Evolutionary conservation across 169 alveolate species (phyloP), one percentile per base, ranked within the genome.

Genomic region (Cryptosporidium andersoni): DNA sequence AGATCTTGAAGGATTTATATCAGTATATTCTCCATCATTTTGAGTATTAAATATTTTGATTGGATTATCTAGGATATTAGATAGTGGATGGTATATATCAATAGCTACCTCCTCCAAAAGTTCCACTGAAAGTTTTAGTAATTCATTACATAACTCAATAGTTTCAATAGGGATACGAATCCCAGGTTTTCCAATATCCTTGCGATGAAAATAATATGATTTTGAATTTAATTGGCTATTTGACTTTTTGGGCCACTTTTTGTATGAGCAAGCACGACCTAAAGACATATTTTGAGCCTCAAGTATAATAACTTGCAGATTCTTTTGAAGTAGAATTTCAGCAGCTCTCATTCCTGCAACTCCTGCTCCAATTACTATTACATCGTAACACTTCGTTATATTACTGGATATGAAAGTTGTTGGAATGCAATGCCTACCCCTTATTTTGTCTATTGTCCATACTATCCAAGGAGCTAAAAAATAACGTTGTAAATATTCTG

Each of bases 401-500:
- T 64, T 39, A 39, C 48, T 74, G 36, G 12, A 16, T 45, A 16
- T 6, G 4, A 34, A 2, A 6, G 45, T 60, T 14, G 14, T 25
- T 25, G 25, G 25, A 25, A 25, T 25, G 25, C 25, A 25, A 25
- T 25, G 0, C 25, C 25, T 25, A 25, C 0, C 25, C 25, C 25
- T 25, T n/a, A n/a, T 14, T 60, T 74, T 74, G 16, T 74, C 85
- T 63, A 74, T 74, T 3, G 85, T 58, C 85, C 85, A 74, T 43
- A 74, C 62, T 34, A 74, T 58, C 85, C 85, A 74, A 6, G 85
- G 85, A 34, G 85, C 85, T n/a, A 74, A 58, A 51, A 74, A 74
- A 63, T 74, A 74, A 36, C 85, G 6, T 34, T 74, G 85, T 25
- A 74, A 48, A 58, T 66, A 43, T 42, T 74, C 74, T 9, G 85